A percentile compares a stretch with the other conserved stretches of the same genome.
Evolutionary conservation across 1,139 yeast species (phyloP).

Genomic region (Maudiozyma humilis): DNA sequence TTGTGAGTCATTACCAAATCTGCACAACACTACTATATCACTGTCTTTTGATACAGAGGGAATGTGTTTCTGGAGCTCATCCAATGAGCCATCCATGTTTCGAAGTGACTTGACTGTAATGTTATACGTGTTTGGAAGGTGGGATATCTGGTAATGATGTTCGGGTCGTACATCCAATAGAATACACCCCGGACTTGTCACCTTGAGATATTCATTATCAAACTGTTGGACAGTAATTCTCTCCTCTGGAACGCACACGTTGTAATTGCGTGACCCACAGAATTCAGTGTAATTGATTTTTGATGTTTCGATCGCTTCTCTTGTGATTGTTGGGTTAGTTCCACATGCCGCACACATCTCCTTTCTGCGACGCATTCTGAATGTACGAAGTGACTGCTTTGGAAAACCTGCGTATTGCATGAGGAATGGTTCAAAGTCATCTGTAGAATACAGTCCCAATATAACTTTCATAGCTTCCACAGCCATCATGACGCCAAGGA

Average conservation of each 20-base stretch:
- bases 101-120: constrained; percentile 50
- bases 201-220: constrained; percentile 16
- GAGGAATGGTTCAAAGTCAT: constrained; percentile 59
- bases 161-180: constrained; percentile 75
- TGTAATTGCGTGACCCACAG: constrained; percentile 56
- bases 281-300: constrained; percentile 56
- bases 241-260: constrained; percentile 38
- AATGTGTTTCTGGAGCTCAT: constrained; percentile 16
- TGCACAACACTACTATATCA: constrained; percentile 45
- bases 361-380: constrained; percentile 72
- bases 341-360: constrained; percentile 61
- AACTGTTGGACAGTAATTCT: constrained; percentile 48
- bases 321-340: constrained; percentile 38
- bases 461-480: constrained; percentile 74
- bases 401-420: constrained; percentile 68
- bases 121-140: constrained; percentile 52
- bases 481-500: constrained; percentile 85
- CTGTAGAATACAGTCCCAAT: constrained; percentile 45
- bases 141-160: constrained; percentile 65
- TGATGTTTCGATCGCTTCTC: constrained; percentile 39
- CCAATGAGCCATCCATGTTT: constrained; percentile 31
- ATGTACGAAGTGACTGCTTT: constrained; percentile 57
- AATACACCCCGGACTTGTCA: constrained; percentile 17
- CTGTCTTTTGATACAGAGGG: constrained; percentile 19
- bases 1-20: constrained; percentile 90